Base-by-base conservation (phyloP, 352 stramenopile genomes). In the Phytopythium boreale region DNA sequence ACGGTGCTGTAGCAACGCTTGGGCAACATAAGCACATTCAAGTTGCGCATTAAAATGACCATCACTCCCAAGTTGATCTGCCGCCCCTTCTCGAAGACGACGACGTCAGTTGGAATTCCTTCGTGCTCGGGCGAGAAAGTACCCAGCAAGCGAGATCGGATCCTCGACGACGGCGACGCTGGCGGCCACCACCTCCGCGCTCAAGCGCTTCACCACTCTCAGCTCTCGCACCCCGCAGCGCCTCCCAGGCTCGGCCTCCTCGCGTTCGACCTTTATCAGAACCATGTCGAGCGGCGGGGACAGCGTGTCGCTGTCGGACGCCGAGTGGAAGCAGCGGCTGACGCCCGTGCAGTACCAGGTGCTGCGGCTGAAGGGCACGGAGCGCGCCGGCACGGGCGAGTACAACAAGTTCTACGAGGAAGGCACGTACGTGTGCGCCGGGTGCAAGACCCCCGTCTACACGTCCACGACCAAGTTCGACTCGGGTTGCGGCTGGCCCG, bases 391-490 rank as follows among this genome's bases (percentile, higher is more conserved):
- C 52, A 96, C 87, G 46, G 90, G 89, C 70, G 80, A 93, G 76
- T 97, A 96, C 76, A 92, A 96, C 78, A 96, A 97, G 68, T 75
- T 90, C 72, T 84, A 87, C 59, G 73, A 94, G 27, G 75, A 90
- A 20, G 90, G 90, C 58, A 89, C 89, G 59, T 97, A 96, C 76
- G 75, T 92, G 2, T 97, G 90, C 66, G 86, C 87, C 10, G 89
- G 84, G 41, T 97, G 90, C 74, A 93, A 93, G 69, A 82, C 83
- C 17, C 87, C 89, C 44, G 61, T 97, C 47, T 97, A 97, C 76
- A 94, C 77, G 66, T 94, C 87, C 64, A 83, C 74, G 59, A 89
- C 83, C 66, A 97, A 97, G 73, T 97, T 97, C 50, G 86, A 97
- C 69, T 96, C 87, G 43, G 89, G 89, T 56, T 97, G 89, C 63